phyloP scores from a whole-genome alignment of 2,329 filamentous ascomycete genomes.

The Penicillium sp. region DNA sequence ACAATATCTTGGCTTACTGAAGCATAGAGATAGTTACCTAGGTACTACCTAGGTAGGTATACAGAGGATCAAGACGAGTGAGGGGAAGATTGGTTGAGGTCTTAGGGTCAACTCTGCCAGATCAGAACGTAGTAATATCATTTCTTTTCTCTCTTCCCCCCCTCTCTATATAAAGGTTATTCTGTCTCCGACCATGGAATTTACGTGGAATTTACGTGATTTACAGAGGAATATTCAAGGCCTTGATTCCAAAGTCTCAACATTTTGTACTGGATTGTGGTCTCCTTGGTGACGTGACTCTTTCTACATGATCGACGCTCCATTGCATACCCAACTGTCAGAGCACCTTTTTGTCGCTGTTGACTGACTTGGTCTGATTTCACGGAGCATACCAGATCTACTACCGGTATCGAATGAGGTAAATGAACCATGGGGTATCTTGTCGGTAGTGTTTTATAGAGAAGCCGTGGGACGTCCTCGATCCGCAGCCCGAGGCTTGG shows the following conservation, averaged over 20 bases:
- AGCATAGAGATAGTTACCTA: background rate
- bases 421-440: background rate
- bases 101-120: background rate
- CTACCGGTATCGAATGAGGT: background rate
- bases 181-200: background rate
- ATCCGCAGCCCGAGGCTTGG: background rate
- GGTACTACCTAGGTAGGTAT: background rate
- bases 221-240: background rate
- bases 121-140: background rate
- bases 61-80: background rate
- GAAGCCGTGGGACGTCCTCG: background rate
- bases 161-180: background rate
- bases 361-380: background rate
- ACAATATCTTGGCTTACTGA: background rate
- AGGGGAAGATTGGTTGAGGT: background rate
- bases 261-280: slow-evolving; percentile 11
- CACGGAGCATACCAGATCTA: too few relatives aligned
- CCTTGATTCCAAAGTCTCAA: background rate
- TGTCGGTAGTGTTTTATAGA: background rate
- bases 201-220: too few relatives aligned
- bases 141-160: background rate
- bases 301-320: slow-evolving; percentile 15
- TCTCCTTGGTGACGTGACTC: slow-evolving; percentile 17
- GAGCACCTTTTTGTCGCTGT: background rate
- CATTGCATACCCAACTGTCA: slow-evolving; percentile 24